These are phyloP conservation scores for Penicillium taxi DNA, from an alignment of 495 filamentous ascomycete genomes.

Conservation along the genomic window DNA sequence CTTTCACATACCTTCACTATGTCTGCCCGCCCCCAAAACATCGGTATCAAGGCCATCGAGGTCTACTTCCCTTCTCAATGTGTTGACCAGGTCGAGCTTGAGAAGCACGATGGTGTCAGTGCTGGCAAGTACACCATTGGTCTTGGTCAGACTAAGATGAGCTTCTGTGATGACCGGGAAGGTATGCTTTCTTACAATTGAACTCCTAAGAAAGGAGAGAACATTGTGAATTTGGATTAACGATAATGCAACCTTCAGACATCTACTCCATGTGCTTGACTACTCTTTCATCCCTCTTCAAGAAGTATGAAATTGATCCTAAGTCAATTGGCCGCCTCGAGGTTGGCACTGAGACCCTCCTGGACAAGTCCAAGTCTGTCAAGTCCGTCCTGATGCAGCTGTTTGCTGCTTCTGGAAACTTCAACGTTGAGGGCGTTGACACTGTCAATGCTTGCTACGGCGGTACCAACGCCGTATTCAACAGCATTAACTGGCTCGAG, in stretches of 20 bases:
- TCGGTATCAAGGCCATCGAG: conserved; percentile 99
- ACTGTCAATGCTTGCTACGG: conserved; percentile 98
- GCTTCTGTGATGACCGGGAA: conserved; percentile 98
- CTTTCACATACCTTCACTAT: conserved; percentile 47
- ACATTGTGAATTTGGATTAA: too few species aligned
- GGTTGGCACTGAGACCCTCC: conserved; percentile 94
- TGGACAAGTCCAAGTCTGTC: conserved; percentile 99
- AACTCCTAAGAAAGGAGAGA: too few species aligned
- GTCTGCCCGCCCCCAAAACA: conserved; percentile 85
- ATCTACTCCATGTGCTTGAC: conserved; percentile 97
- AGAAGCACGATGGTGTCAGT: conserved; percentile 96
- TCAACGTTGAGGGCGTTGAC: conserved; percentile 94
- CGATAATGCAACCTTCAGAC: too few species aligned
- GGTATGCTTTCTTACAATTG: conserved; percentile 53
- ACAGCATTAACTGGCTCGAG: conserved; percentile 95
- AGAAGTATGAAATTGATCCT: conserved; percentile 90
- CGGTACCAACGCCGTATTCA: conserved; percentile 96
- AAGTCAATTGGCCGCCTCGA: conserved; percentile 87
- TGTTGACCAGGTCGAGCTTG: conserved; percentile 90
- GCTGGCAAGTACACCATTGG: conserved; percentile 98
- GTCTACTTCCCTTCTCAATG: conserved; percentile 98
- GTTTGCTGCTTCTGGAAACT: conserved; percentile 73
- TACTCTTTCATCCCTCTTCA: conserved; percentile 75
- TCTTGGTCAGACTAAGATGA: conserved; percentile 99
- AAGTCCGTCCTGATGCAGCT: conserved; percentile 99